Evolutionary conservation across 176 grass and related monocot genomes (phyloP), one percentile per base, ranked within the genome.

Genomic region (Guadua angustifolia): DNA sequence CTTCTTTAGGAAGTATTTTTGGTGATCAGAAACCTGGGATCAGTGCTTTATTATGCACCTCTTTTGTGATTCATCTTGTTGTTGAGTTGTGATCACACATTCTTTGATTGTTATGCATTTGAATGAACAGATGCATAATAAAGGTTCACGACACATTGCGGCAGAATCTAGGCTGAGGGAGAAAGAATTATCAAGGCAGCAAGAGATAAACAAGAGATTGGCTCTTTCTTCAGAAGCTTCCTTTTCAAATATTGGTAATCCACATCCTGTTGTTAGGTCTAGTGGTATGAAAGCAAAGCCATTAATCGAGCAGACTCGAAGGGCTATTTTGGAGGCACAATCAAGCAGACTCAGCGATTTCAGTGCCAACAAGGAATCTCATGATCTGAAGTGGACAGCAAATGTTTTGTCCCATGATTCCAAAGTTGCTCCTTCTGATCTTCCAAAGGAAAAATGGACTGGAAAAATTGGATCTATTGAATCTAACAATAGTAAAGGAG

Each of bases 51-150:
- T 58, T 86, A 59, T 77, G 65, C 66, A 66, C 16, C 73, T 81
- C 32, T 66, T 87, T 83, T 68, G 12, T 26, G 9, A 14, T 89
- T 58, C 18, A 38, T 75, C 29, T 13, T 60, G 69, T 65, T 69
- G 21, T 21, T 62, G 9, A 29, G 42, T 17, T 2, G 8, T 19
- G 18, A 82, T n/a, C 13, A 71, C 10, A 21, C 46, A 7, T 47
- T 79, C 44, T 89, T 85, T 73, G 66, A 59, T 68, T 66, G 10
- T 18, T 40, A 60, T 61, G 32, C 32, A 8, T 85, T 70, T 76
- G 19, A 69, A 79, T 83, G 43, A 40, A 68, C 92, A 97, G 90
- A 87, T 94, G 74, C 94, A 92, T 87, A 94, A 89, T 81, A 94
- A 91, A 82, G 92, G 88, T 44, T 90, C 90, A 81, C 88, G 70